Evolutionary conservation across 164 flowering plant species (phyloP).

Genomic region (Pachysandra terminalis): DNA sequence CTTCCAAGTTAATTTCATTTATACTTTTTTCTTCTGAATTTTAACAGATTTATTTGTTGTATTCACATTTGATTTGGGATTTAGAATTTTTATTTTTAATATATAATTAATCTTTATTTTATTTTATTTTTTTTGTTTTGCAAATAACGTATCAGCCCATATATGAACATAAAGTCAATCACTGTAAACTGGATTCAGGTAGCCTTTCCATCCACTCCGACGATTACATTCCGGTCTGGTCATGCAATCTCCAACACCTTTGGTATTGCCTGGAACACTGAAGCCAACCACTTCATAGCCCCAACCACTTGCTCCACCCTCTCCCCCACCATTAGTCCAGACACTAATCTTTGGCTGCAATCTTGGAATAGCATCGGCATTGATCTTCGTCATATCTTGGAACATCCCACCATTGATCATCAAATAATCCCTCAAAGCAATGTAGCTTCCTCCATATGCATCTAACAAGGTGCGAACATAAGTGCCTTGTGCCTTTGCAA

Average conservation of each 20-base stretch:
- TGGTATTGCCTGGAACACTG: conserved; percentile 28
- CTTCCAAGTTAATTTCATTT: too few species aligned
- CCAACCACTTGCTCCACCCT: conserved; percentile 1
- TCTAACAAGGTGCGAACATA: conserved; percentile 22
- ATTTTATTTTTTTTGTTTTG: too few species aligned
- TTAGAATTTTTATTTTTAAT: too few species aligned
- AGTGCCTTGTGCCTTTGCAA: conserved; percentile 27
- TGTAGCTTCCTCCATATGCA: conserved; percentile 30
- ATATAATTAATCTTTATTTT: too few species aligned
- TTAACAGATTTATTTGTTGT: too few species aligned
- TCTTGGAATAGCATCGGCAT: conserved; percentile 31
- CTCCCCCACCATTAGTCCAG: conserved; percentile 22
- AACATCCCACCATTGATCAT: conserved; percentile 34
- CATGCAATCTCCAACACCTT: conserved; percentile 32
- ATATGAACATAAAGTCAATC: too few species aligned
- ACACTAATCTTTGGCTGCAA: conserved; percentile 39
- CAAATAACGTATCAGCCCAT: too few species aligned
- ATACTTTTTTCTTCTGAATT: too few species aligned
- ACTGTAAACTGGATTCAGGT: too few species aligned
- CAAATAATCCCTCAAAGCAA: conserved; percentile 39
- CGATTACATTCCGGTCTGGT: conserved; percentile 40
- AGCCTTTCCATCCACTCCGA: too few species aligned
- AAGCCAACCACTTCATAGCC: too few species aligned
- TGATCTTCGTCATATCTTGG: conserved; percentile 36
- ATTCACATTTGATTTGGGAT: too few species aligned